A percentile compares a stretch with the other conserved stretches of the same genome.
Conservation (phyloP, 768 basidiomycete species). For the Galerina marginata region DNA sequence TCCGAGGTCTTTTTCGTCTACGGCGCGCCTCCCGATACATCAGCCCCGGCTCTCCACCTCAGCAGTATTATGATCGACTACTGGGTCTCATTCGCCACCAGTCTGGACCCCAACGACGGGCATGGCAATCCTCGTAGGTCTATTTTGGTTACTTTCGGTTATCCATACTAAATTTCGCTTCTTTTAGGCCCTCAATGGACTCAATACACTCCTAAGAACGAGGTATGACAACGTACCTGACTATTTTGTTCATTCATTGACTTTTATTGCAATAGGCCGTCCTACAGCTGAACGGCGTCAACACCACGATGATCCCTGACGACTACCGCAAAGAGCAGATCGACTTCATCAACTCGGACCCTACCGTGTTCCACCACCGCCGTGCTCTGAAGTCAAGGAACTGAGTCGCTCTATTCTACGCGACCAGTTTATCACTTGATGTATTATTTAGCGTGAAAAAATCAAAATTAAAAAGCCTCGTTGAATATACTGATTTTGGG, state of each 20-base stretch:
- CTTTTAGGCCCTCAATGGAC: constrained; percentile 34
- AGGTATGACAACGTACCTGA: constrained; percentile 19
- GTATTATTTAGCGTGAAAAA: too few relatives aligned
- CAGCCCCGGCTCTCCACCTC: constrained; percentile 24
- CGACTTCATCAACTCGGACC: constrained; percentile 39
- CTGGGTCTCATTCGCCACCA: constrained; percentile 47
- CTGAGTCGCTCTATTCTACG: background rate
- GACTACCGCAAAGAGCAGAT: constrained; percentile 41
- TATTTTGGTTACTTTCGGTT: background rate
- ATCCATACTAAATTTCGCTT: background rate
- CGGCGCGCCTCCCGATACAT: constrained; percentile 32
- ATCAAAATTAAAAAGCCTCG: too few relatives aligned
- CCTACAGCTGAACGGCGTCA: constrained; percentile 41
- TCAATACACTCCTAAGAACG: constrained; percentile 33
- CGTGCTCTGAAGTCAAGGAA: constrained; percentile 4
- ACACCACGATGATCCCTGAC: constrained; percentile 41
- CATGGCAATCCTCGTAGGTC: constrained; percentile 35
- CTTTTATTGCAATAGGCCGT: constrained; percentile 26
- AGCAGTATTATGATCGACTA: constrained; percentile 46
- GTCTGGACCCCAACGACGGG: constrained; percentile 45
- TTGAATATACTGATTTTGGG: too few relatives aligned
- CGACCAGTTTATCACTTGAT: too few relatives aligned
- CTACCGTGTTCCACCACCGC: constrained; percentile 27
- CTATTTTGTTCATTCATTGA: background rate
- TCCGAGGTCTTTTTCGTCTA: constrained; percentile 42